Conservation (phyloP, 176 grass and related monocot species). For the Zizania latifolia region DNA sequence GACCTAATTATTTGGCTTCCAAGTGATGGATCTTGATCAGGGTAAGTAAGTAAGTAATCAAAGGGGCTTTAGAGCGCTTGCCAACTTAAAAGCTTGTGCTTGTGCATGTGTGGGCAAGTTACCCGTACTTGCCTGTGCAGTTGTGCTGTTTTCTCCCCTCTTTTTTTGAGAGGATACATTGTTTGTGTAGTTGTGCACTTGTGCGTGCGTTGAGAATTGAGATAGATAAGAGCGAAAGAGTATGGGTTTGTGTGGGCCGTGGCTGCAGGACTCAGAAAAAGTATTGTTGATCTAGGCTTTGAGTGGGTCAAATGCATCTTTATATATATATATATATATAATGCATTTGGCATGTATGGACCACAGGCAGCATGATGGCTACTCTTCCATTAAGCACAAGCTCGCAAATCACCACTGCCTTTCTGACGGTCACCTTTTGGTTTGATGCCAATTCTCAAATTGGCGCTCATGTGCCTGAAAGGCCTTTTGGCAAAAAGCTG, state of each 20-base stretch:
- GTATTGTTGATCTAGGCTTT: slow-evolving; percentile 22
- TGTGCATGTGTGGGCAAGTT: slow-evolving; percentile 36
- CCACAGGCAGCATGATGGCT: slow-evolving; percentile 45
- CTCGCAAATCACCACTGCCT: not conserved
- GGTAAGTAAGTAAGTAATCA: slow-evolving; percentile 5
- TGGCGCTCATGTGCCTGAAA: slow-evolving; percentile 60
- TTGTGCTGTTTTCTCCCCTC: not conserved
- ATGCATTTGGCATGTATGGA: slow-evolving; percentile 23
- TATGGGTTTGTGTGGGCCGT: not conserved
- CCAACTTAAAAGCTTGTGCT: slow-evolving; percentile 29
- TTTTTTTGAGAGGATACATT: not conserved
- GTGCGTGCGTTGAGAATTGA: not conserved
- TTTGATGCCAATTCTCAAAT: slow-evolving; percentile 36
- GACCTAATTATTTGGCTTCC: slow-evolving; percentile 24
- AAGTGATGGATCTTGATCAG: slow-evolving; percentile 12
- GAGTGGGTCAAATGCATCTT: slow-evolving; percentile 24
- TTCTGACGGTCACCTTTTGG: slow-evolving; percentile 26
- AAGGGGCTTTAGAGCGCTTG: slow-evolving; percentile 8
- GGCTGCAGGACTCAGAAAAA: slow-evolving; percentile 7
- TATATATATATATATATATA: not conserved
- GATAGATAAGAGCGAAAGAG: not conserved
- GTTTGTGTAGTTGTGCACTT: not conserved
- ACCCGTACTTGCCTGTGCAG: not conserved
- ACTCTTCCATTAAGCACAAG: slow-evolving; percentile 31
- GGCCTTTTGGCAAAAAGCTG: slow-evolving; percentile 57